Conservation (phyloP, 371 early-diverging fungal species). For the Syncephalis plumigaleata region DNA sequence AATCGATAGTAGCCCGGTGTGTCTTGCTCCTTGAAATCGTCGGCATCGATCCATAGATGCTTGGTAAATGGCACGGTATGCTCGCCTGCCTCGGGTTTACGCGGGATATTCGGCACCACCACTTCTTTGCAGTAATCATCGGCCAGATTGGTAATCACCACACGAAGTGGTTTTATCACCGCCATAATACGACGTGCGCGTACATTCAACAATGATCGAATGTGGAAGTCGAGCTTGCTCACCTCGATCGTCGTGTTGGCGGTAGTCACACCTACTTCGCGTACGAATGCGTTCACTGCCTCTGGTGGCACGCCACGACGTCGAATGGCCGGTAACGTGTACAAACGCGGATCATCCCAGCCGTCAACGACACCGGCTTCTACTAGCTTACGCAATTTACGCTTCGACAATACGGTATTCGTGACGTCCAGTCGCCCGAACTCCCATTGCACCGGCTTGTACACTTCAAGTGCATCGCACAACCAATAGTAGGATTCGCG, state of each 20-base stretch:
- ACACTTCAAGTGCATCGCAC: slow-evolving; percentile 93
- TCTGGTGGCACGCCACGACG: slow-evolving; percentile 97
- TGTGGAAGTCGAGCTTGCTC: slow-evolving; percentile 86
- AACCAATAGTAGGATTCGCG: slow-evolving; percentile 99
- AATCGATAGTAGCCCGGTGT: slow-evolving; percentile 90
- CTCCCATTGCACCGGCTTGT: slow-evolving; percentile 99
- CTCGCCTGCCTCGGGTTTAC: slow-evolving; percentile 64
- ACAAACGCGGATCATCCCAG: slow-evolving; percentile 99
- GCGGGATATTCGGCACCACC: slow-evolving; percentile 74
- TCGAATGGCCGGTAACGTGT: slow-evolving; percentile 92
- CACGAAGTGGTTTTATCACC: slow-evolving; percentile 73
- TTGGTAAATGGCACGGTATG: slow-evolving; percentile 80
- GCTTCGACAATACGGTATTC: slow-evolving; percentile 95
- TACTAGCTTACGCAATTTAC: slow-evolving; percentile 91
- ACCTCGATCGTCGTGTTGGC: slow-evolving; percentile 76
- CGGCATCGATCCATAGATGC: slow-evolving; percentile 81
- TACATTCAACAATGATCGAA: slow-evolving; percentile 88
- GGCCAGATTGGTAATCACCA: slow-evolving; percentile 73
- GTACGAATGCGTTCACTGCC: slow-evolving; percentile 98
- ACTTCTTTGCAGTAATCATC: slow-evolving; percentile 55
- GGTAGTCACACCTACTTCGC: slow-evolving; percentile 87
- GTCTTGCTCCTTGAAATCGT: slow-evolving; percentile 87
- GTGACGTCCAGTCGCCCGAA: slow-evolving; percentile 94
- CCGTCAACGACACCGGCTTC: slow-evolving; percentile 59
- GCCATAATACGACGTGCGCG: slow-evolving; percentile 87